Conservation (phyloP, 2,329 filamentous ascomycete species). For the Neopestalotiopsis clavispora region DNA sequence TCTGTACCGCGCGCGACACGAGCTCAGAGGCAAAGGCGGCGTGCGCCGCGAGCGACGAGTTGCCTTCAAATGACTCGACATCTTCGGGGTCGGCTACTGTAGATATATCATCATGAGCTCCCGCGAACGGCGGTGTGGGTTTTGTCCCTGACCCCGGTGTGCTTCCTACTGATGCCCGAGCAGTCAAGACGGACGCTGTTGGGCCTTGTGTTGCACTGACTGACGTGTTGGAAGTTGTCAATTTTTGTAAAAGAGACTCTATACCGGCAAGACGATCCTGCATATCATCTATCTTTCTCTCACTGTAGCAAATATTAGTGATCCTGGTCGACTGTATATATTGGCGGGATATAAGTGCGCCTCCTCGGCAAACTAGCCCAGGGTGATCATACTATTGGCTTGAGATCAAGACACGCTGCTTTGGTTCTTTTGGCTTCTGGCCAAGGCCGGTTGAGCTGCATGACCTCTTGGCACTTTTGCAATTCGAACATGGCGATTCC, state of each 20-base stretch:
- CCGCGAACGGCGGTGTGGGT: conserved; percentile 31
- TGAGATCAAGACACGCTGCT: conserved; percentile 63
- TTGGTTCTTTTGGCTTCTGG: conserved; percentile 58
- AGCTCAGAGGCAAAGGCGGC: conserved; percentile 53
- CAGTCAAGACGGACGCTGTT: neutral
- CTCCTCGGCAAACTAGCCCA: conserved; percentile 3
- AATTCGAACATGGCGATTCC: conserved; percentile 63
- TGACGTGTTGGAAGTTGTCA: conserved; percentile 22
- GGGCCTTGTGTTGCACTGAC: neutral
- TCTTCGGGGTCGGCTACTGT: conserved; percentile 61
- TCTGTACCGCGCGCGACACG: conserved; percentile 40
- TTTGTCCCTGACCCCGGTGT: neutral
- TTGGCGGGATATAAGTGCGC: neutral
- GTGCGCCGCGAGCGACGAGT: conserved; percentile 51
- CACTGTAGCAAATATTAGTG: conserved; percentile 39
- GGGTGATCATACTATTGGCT: conserved; percentile 59
- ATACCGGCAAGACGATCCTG: conserved; percentile 44
- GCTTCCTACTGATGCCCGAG: neutral
- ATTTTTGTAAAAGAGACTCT: conserved; percentile 41
- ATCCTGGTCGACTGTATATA: neutral
- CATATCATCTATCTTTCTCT: conserved; percentile 54
- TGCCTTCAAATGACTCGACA: conserved; percentile 49
- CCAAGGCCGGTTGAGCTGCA: conserved; percentile 61
- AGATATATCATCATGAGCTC: conserved; percentile 41
- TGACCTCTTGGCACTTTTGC: conserved; percentile 54